Evolutionary conservation across 202 grass and related monocot species (phyloP).

Genomic region (Cymbopogon flexuosus): DNA sequence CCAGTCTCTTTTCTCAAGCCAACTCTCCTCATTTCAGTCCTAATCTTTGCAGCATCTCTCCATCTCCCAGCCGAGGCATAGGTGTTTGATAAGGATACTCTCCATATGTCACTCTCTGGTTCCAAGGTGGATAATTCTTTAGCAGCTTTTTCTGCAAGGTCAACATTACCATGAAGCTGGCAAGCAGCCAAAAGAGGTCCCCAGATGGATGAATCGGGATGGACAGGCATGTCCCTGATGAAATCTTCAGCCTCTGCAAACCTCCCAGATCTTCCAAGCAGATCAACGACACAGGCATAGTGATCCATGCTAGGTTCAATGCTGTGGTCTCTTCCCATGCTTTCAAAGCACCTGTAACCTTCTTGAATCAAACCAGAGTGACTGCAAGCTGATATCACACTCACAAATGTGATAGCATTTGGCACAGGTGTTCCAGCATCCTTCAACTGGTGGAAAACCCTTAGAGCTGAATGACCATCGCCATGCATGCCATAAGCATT

Average conservation of each 20-base stretch:
- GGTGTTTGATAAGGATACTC: slow-evolving; percentile 60
- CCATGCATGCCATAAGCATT: slow-evolving; percentile 61
- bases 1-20: slow-evolving; percentile 57
- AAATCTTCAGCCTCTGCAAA: slow-evolving; percentile 59
- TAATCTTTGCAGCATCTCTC: slow-evolving; percentile 49
- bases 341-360: slow-evolving; percentile 56
- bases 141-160: slow-evolving; percentile 55
- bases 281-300: slow-evolving; percentile 66
- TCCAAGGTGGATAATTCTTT: slow-evolving; percentile 54
- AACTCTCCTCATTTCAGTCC: slow-evolving; percentile 52
- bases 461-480: slow-evolving; percentile 43
- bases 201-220: slow-evolving; percentile 55
- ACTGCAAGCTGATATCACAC: slow-evolving; percentile 53
- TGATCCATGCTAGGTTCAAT: slow-evolving; percentile 63
- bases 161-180: slow-evolving; percentile 44
- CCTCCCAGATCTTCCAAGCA: slow-evolving; percentile 60
- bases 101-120: slow-evolving; percentile 58
- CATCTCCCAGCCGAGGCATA: slow-evolving; percentile 52
- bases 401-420: slow-evolving; percentile 57
- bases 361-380: slow-evolving; percentile 60
- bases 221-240: slow-evolving; percentile 56
- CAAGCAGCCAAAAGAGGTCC: slow-evolving; percentile 63
- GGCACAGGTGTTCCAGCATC: slow-evolving; percentile 34
- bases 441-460: slow-evolving; percentile 42
- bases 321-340: slow-evolving; percentile 49